Evolutionary conservation across 2,329 filamentous ascomycete genomes (phyloP).

Genomic region (Apiospora phragmitis): DNA sequence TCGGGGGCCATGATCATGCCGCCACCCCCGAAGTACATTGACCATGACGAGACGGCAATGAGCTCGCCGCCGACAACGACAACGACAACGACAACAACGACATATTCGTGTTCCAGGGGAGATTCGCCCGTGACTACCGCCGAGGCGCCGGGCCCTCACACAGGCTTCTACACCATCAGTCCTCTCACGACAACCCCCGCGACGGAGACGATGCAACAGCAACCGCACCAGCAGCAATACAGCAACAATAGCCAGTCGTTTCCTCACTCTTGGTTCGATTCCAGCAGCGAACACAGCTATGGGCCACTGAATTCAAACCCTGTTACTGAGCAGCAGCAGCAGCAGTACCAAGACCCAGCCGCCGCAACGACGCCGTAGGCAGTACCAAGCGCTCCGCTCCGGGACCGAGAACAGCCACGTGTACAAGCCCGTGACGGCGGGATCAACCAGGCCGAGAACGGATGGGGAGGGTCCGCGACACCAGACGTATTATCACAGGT

Average conservation of each 20-base stretch:
- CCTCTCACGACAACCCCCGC: not conserved
- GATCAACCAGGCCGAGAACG: not conserved
- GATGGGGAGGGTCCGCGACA: conserved; percentile 5
- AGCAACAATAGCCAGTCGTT: not conserved
- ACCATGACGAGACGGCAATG: not conserved
- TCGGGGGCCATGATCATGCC: not conserved
- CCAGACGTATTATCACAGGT: not conserved
- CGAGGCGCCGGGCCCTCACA: not conserved
- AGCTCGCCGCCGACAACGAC: not conserved
- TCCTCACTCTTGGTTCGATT: not conserved
- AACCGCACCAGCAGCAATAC: not conserved
- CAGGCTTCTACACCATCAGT: not conserved
- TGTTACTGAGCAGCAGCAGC: not conserved
- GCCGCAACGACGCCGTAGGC: not conserved
- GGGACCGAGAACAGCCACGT: not conserved
- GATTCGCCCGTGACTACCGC: not conserved
- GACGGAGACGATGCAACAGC: not conserved
- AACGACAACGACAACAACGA: not conserved
- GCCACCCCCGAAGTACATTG: not conserved
- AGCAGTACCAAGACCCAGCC: not conserved
- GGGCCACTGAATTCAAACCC: not conserved
- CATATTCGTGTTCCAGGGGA: not conserved
- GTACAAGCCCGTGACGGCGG: not conserved
- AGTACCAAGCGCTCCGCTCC: not conserved
- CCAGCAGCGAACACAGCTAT: not conserved